phyloP scores from a whole-genome alignment of 1,284 basidiomycete genomes.

The Trichosporon sp. region DNA sequence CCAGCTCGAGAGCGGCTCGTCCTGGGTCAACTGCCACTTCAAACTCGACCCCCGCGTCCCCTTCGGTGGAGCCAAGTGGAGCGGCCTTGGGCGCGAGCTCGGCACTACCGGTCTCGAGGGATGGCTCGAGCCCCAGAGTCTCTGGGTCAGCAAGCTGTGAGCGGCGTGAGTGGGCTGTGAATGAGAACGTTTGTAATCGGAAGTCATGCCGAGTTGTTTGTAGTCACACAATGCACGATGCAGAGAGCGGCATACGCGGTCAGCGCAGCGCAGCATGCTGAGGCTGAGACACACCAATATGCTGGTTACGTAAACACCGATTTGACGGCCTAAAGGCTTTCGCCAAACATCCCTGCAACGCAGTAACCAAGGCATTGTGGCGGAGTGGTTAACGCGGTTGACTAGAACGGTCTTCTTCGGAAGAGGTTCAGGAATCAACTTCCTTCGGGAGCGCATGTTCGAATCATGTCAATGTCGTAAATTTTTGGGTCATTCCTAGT shows the following conservation, averaged over 20 bases:
- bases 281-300: too few relatives aligned
- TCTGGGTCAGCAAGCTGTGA: conserved; percentile 24
- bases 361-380: too few relatives aligned
- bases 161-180: not conserved
- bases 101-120: conserved; percentile 45
- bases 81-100: conserved; percentile 50
- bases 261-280: too few relatives aligned
- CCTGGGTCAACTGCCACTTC: conserved; percentile 69
- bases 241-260: too few relatives aligned
- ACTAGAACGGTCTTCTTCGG: not conserved
- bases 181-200: not conserved
- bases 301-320: too few relatives aligned
- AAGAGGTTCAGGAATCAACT: not conserved
- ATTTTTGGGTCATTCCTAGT: too few relatives aligned
- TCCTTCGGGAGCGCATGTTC: not conserved
- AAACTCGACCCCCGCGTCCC: conserved; percentile 71
- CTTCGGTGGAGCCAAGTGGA: conserved; percentile 73
- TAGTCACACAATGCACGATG: too few relatives aligned
- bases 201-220: not conserved
- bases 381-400: too few relatives aligned
- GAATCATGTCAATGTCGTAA: not conserved
- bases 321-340: too few relatives aligned
- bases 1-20: conserved; percentile 87
- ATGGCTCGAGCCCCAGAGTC: conserved; percentile 28
- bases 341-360: too few relatives aligned